Base-by-base conservation (phyloP, 768 basidiomycete genomes). In the Mycena galopus region DNA sequence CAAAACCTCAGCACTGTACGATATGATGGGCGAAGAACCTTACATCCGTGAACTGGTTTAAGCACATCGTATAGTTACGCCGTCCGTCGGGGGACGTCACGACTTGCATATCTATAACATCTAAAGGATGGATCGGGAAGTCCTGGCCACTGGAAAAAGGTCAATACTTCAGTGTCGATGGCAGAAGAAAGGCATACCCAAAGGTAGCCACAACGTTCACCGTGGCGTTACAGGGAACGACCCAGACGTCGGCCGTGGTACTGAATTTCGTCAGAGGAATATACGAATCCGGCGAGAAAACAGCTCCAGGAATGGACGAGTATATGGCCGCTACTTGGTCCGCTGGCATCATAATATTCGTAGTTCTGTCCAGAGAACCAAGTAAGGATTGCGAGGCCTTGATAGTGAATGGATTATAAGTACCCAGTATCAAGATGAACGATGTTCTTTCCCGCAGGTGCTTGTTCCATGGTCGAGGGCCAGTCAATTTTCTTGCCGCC, bases 281-380 rank as follows among this genome's bases (percentile, higher is more conserved):
- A 4, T 29, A 14, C 16, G 60, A 67, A 57, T 74, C 32, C 32
- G 60, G 73, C 0, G 68, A 74, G 3, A 74, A 25, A 0, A 67
- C 69, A 21, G 73, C 73, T 27, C 73, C 69, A 30, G 73, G 73
- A 23, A 74, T 74, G 1, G 73, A 32, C 10, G 73, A 74, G 50
- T 74, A 74, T 29, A 74, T 71, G 11, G 68, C 69, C 4, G 44
- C 50, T 17, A 73, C 57, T 51, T 74, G 65, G 3, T 30, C 55
- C 6, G 53, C 58, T 1, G 73, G 73, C 68, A 69, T 66, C 61
- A 73, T 53, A 21, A 73, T 65, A 42, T 73, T 73, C n/a, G 67
- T 73, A 0, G 72, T 73, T 2, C 65, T 64, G 32, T 27, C 8
- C 23, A 7, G 6, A 17, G 21, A 16, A 16, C 8, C 27, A 19